Percentiles rank a stretch among this genome's conserved stretches.
These are phyloP conservation scores for Boechera divaricarpa DNA, from an alignment of 345 rosid genomes.

Conservation along the genomic window DNA sequence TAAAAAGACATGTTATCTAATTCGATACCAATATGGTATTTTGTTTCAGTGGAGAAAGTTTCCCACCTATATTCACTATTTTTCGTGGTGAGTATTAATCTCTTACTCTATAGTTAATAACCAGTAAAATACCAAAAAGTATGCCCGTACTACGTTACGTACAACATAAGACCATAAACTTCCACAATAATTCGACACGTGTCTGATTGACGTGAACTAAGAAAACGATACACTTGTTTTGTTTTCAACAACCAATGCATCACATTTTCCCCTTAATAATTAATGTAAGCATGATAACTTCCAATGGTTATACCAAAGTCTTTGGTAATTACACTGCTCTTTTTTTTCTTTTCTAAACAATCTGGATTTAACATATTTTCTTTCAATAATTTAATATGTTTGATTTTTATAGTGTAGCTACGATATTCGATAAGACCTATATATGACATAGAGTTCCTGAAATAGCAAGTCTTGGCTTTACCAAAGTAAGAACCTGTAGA, in stretches of 20 bases:
- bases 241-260: conserved; percentile 25
- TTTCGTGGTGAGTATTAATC: background rate
- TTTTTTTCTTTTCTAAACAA: conserved; percentile 26
- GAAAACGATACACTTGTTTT: conserved; percentile 16
- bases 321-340: conserved; percentile 38
- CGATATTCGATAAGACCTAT: conserved; percentile 47
- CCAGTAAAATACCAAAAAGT: background rate
- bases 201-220: conserved; percentile 24
- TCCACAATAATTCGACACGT: conserved; percentile 41
- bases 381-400: conserved; percentile 8
- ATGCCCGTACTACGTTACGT: background rate
- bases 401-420: conserved; percentile 42
- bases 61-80: background rate
- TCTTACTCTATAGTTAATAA: background rate
- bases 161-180: conserved; percentile 17
- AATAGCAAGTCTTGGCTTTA: conserved; percentile 43
- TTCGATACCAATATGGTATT: background rate
- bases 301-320: conserved; percentile 39
- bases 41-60: background rate
- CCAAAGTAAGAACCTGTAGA: conserved; percentile 35
- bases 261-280: background rate
- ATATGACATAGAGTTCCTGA: conserved; percentile 43
- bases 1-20: background rate
- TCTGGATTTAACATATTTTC: conserved; percentile 22
- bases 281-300: conserved; percentile 28